Evolutionary conservation across 139 green algal genomes (phyloP).

Genomic region (Dunaliella primolecta): DNA sequence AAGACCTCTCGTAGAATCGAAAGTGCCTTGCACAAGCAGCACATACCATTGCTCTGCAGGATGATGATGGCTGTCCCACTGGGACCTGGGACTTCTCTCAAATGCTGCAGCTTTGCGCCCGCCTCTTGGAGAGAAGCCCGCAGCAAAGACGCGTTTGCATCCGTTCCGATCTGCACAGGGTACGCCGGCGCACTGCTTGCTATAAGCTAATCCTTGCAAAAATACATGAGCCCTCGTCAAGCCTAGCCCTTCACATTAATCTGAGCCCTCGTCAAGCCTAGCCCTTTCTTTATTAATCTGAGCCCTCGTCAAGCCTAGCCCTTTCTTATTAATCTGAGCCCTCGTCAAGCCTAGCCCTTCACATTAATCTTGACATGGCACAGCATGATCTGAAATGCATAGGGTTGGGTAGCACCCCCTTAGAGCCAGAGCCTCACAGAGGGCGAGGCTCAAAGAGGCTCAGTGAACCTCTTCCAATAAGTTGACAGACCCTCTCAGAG

Average conservation of each 20-base stretch:
- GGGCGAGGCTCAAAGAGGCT: too few species aligned
- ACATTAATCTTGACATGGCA: background rate
- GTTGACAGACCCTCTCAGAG: too few species aligned
- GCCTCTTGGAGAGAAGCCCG: slow-evolving; percentile 37
- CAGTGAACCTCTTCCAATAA: too few species aligned
- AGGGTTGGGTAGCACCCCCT: too few species aligned
- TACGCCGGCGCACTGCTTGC: background rate
- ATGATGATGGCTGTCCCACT: slow-evolving; percentile 81
- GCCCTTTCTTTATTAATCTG: background rate
- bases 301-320: background rate
- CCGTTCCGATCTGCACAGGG: slow-evolving; percentile 55
- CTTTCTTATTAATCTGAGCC: background rate
- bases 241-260: background rate
- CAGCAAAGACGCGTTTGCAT: slow-evolving; percentile 71
- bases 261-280: background rate
- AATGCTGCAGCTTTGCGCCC: slow-evolving; percentile 54
- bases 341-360: background rate
- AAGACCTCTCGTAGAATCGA: too few species aligned
- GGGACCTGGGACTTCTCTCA: slow-evolving; percentile 53
- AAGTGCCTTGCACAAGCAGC: background rate
- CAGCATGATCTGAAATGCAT: too few species aligned
- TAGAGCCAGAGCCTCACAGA: too few species aligned
- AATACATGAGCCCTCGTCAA: background rate
- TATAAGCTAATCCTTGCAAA: background rate
- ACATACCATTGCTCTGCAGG: slow-evolving; percentile 61